Conservation (phyloP, 2,329 filamentous ascomycete genomes). For the Penicillium fuscoglaucum region DNA sequence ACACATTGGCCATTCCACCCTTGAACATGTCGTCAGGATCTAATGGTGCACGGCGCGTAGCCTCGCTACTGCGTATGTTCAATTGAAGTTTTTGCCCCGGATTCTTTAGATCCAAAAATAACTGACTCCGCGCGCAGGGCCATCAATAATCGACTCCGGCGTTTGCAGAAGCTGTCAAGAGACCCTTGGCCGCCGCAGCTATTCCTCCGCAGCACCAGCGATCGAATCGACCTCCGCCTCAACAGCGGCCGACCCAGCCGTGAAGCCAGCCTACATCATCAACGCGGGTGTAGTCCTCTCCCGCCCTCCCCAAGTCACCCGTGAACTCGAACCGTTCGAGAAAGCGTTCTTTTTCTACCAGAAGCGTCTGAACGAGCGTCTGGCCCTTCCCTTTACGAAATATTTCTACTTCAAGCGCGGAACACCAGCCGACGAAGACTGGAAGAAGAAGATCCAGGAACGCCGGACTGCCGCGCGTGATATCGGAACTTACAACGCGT, state of each 20-base stretch:
- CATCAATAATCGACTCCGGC: slow-evolving; percentile 41
- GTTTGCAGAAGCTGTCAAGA: slow-evolving; percentile 48
- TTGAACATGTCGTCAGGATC: slow-evolving; percentile 43
- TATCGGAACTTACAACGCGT: slow-evolving; percentile 79
- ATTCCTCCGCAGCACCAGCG: slow-evolving; percentile 41
- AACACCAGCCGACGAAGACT: slow-evolving; percentile 81
- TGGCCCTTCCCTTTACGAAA: slow-evolving; percentile 80
- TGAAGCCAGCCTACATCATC: slow-evolving; percentile 47
- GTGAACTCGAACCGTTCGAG: slow-evolving; percentile 82
- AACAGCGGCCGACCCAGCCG: slow-evolving; percentile 28
- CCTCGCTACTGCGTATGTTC: slow-evolving; percentile 41
- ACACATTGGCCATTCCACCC: slow-evolving; percentile 15
- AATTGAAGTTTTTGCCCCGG: not conserved
- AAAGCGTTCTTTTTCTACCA: slow-evolving; percentile 96
- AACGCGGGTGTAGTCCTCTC: slow-evolving; percentile 78
- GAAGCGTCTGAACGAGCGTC: slow-evolving; percentile 90
- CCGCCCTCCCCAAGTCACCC: slow-evolving; percentile 82
- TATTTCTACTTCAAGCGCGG: slow-evolving; percentile 95
- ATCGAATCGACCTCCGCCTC: slow-evolving; percentile 40
- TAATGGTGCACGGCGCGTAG: slow-evolving; percentile 44
- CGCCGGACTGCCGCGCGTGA: slow-evolving; percentile 78
- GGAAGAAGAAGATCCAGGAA: slow-evolving; percentile 80
- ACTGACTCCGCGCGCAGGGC: slow-evolving; percentile 29
- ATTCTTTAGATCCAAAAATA: slow-evolving; percentile 3
- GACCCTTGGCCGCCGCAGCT: slow-evolving; percentile 41